Percentiles rank a stretch among this genome's conserved stretches.
Conservation (phyloP, 2,329 filamentous ascomycete genomes). For the Aspergillus uvarum region DNA sequence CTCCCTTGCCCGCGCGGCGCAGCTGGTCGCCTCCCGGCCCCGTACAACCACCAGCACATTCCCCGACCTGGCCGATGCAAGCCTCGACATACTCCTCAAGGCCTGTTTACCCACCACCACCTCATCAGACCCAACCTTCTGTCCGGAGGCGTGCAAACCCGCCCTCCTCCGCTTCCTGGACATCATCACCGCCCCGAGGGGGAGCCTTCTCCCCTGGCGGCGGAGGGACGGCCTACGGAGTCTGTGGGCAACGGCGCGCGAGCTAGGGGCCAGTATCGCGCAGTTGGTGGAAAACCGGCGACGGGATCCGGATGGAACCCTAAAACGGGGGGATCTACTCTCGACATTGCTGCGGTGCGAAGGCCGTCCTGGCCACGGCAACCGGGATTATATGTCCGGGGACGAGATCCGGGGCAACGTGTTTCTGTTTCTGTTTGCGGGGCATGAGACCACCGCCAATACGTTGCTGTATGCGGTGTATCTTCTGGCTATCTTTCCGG, state of each 20-base stretch:
- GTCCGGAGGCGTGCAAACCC: neutral
- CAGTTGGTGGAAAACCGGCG: too few species aligned
- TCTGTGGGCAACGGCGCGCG: too few species aligned
- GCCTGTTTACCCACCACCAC: neutral
- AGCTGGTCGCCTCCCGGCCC: neutral
- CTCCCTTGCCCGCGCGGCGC: neutral
- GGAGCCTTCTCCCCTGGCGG: too few species aligned
- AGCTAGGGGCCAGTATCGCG: too few species aligned
- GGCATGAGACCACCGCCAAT: slow-evolving; percentile 9
- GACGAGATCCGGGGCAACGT: slow-evolving; percentile 2
- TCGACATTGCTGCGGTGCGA: neutral
- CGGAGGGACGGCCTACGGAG: too few species aligned
- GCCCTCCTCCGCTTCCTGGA: neutral
- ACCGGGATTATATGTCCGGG: neutral
- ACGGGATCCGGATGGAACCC: too few species aligned
- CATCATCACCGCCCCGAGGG: too few species aligned
- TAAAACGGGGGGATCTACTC: neutral
- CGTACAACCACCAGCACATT: neutral
- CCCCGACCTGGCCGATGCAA: neutral
- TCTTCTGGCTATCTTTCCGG: slow-evolving; percentile 4
- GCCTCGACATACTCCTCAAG: slow-evolving; percentile 2
- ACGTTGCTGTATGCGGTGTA: slow-evolving; percentile 1
- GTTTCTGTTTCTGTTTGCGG: slow-evolving; percentile 8
- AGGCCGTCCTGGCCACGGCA: neutral
- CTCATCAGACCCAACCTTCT: neutral